Evolutionary conservation across 345 rosid genomes (phyloP).

Genomic region (Pugionium cornutum): DNA sequence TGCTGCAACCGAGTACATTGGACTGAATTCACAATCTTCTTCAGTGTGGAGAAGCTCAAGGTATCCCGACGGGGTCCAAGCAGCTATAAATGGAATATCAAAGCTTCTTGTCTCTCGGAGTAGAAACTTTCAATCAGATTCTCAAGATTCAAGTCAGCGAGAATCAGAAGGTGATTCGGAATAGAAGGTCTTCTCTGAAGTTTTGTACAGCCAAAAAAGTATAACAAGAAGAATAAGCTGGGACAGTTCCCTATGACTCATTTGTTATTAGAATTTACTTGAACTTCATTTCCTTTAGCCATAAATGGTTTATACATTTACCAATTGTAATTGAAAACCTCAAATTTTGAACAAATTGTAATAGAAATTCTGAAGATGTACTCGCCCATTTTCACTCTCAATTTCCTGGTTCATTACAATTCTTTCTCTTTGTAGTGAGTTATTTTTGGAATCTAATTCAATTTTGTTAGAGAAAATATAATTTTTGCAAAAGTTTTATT

Average conservation of each 20-base stretch:
- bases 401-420: neutral
- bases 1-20: slow-evolving; percentile 70
- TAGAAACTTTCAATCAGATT: slow-evolving; percentile 58
- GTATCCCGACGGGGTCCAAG: slow-evolving; percentile 68
- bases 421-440: no score
- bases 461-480: no score
- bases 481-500: no score
- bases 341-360: no score
- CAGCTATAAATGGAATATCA: slow-evolving; percentile 70
- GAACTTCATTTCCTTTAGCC: slow-evolving; percentile 1
- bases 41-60: slow-evolving; percentile 54
- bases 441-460: no score
- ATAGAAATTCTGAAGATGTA: no score
- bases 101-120: slow-evolving; percentile 69
- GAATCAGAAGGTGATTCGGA: slow-evolving; percentile 19
- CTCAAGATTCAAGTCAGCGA: slow-evolving; percentile 46
- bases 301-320: neutral
- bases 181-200: slow-evolving; percentile 5
- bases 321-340: neutral
- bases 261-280: neutral
- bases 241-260: neutral
- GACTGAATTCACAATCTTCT: slow-evolving; percentile 50
- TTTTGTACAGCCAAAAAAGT: slow-evolving; percentile 28
- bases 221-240: slow-evolving; percentile 8
- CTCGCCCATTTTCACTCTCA: neutral